Percentiles rank a stretch among this genome's conserved stretches.
These are phyloP conservation scores for Acacia pycnantha DNA, from an alignment of 331 rosid genomes.

Conservation along the genomic window DNA sequence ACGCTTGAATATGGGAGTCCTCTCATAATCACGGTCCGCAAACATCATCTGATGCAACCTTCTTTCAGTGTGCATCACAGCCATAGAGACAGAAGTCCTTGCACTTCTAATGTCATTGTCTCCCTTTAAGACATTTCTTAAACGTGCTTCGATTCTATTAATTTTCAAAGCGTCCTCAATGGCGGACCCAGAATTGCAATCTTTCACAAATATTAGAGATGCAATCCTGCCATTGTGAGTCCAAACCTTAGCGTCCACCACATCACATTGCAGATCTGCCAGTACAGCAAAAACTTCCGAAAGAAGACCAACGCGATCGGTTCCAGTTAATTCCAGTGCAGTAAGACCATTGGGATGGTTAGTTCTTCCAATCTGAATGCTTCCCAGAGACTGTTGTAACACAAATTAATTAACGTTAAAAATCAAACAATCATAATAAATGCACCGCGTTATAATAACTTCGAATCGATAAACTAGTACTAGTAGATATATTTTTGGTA, in stretches of 20 bases:
- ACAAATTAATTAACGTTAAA: background rate
- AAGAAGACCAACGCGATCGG: conserved; percentile 87
- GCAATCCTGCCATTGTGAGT: conserved; percentile 97
- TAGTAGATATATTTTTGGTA: background rate
- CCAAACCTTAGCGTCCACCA: conserved; percentile 94
- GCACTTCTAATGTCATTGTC: conserved; percentile 86
- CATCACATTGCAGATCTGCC: conserved; percentile 83
- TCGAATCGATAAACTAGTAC: background rate
- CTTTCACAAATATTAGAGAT: conserved; percentile 65
- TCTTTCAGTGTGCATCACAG: conserved; percentile 73
- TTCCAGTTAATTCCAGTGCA: conserved; percentile 78
- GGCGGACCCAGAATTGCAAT: conserved; percentile 64
- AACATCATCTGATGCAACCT: conserved; percentile 97
- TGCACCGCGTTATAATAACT: background rate
- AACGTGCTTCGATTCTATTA: conserved; percentile 60
- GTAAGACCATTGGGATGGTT: conserved; percentile 52
- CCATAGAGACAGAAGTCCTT: conserved; percentile 70
- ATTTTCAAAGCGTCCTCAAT: conserved; percentile 74
- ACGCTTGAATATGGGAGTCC: conserved; percentile 57
- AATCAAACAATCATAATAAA: conserved; percentile 8
- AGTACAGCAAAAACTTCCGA: conserved; percentile 94
- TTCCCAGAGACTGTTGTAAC: conserved; percentile 69
- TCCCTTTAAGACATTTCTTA: conserved; percentile 82
- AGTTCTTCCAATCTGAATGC: conserved; percentile 51
- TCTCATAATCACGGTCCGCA: conserved; percentile 77